Base-by-base conservation (phyloP, 495 filamentous ascomycete species). In the Podospora fimiseda region DNA sequence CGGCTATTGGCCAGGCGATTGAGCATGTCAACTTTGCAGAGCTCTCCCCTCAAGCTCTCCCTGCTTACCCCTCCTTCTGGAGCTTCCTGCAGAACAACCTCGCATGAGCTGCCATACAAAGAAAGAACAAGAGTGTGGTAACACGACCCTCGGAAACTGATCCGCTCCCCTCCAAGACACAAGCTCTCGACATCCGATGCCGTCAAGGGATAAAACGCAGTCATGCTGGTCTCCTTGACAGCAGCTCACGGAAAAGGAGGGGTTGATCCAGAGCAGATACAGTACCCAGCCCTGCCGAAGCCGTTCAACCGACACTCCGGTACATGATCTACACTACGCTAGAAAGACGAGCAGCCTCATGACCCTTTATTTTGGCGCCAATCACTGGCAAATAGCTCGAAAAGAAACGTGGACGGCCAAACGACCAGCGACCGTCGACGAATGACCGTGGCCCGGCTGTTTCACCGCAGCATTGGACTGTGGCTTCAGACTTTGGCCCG, bases 391-490 rank as follows among this genome's bases (percentile, higher is more conserved):
- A n/a, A n/a, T n/a, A n/a, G n/a, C n/a, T n/a, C n/a, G n/a, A n/a
- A n/a, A n/a, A n/a, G n/a, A n/a, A n/a, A 20, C 8, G 19, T 9
- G 42, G 11, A 9, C 13, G 40, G 22, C 44, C 24, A 27, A 43
- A 43, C 39, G 16, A 43, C 16, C 27, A 36, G 39, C n/a, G n/a
- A n/a, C 22, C 43, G 33, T 49, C 38, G 23, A 38, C 52, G 14
- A 21, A 30, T 56, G 49, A 52, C 57, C 49, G 43, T 53, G 43
- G 42, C 19, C 13, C 33, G 39, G 16, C 20, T 18, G 52, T 56
- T 60, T 53, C 57, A 60, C 48, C 22, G 45, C 57, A 52, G 57
- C 57, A 39, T 59, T 41, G 43, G 30, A 20, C 16, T 36, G 6
- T 22, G 50, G 33, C 20, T 13, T 27, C 42, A 43, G n/a, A 54